Base-by-base conservation (phyloP, 495 filamentous ascomycete species). In the Daldinia bambusicola region DNA sequence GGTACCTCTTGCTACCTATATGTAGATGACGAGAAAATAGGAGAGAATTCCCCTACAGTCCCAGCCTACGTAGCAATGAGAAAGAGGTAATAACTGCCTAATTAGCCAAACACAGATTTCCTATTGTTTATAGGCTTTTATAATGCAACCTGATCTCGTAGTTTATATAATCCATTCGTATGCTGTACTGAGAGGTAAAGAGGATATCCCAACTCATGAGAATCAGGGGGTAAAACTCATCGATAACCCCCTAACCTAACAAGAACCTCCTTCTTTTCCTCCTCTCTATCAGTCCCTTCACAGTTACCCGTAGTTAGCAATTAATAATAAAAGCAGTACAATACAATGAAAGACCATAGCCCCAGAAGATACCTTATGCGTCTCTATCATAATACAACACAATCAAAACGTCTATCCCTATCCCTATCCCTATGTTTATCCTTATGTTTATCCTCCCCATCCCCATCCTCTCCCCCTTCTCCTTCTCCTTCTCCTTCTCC, bases 401-500 rank as follows among this genome's bases (percentile, higher is more conserved):
- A 53, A 31, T 20, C 48, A 30, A 31, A 30, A 53, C 3, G 6
- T 10, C 7, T 32, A 53, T 5, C 0, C 41, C 50, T 10, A 13
- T 31, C 10, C 30, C 50, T 32, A 0, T 26, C 26, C 26, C 7
- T 32, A 32, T 1, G 0, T n/a, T 20, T 10, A 30, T 31, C 10
- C 30, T 22, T 32, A 1, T 18, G 20, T 10, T 22, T 10, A 32
- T 8, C 50, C n/a, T 8, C 20, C 12, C 13, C 22, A 53, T 10
- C 45, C 8, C 20, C 45, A 2, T 1, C 45, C 26, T 3, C 26
- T 1, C 3, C 26, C 26, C 26, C 26, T 26, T 26, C 26, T 26
- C 26, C 26, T 26, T 26, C 26, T 26, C 26, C 26, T 26, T 69
- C 81, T 67, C 84, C 83, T 22, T 77, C 81, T 67, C 84, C 83